These are phyloP conservation scores for Calonectria crousiana DNA, from an alignment of 2,329 filamentous ascomycete genomes.

Conservation along the genomic window DNA sequence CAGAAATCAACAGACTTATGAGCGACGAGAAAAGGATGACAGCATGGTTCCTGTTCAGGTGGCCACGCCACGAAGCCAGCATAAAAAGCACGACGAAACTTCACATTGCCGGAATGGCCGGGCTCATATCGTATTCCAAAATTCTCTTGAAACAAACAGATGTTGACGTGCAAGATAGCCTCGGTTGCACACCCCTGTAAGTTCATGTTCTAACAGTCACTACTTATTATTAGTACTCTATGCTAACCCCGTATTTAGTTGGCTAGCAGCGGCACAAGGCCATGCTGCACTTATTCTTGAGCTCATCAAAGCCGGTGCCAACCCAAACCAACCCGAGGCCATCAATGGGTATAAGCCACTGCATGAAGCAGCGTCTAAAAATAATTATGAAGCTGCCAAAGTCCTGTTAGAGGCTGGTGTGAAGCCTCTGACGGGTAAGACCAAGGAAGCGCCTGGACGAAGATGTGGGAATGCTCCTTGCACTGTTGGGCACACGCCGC, in stretches of 20 bases:
- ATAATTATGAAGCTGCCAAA: not conserved
- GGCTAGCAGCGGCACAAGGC: constrained; percentile 42
- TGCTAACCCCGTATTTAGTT: constrained; percentile 16
- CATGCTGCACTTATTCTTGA: constrained; percentile 31
- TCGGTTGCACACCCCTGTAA: constrained; percentile 40
- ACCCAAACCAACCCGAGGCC: constrained; percentile 36
- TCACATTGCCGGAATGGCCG: constrained; percentile 35
- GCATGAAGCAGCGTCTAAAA: not conserved
- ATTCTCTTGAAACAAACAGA: constrained; percentile 29
- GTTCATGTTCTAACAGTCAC: not conserved
- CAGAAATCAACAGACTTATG: constrained; percentile 24
- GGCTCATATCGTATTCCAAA: constrained; percentile 34
- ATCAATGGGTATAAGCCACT: constrained; percentile 31
- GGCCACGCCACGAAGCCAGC: not conserved
- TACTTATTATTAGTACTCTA: not conserved
- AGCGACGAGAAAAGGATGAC: constrained; percentile 11
- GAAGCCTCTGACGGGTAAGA: not conserved
- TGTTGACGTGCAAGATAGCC: constrained; percentile 28
- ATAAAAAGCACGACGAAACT: constrained; percentile 11
- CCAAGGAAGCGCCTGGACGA: constrained; percentile 14
- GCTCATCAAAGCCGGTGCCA: constrained; percentile 42
- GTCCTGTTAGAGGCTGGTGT: not conserved
- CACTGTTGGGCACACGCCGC: constrained; percentile 41
- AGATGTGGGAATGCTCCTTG: constrained; percentile 22
- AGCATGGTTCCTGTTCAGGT: constrained; percentile 31